Percentiles rank a stretch among this genome's conserved stretches.
Evolutionary conservation across 768 basidiomycete genomes (phyloP).

Genomic region (Mycena crocata): DNA sequence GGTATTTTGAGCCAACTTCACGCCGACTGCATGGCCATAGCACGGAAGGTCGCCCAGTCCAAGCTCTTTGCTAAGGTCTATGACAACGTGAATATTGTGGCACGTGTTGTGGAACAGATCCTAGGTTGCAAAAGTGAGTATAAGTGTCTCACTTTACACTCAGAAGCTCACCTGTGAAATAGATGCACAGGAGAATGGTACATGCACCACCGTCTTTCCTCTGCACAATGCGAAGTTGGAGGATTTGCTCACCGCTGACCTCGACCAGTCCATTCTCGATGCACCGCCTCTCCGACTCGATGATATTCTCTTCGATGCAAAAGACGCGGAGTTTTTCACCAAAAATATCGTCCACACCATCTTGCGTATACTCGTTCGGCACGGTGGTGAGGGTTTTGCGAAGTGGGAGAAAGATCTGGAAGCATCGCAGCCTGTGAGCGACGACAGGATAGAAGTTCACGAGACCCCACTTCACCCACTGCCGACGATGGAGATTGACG

Average conservation of each 20-base stretch:
- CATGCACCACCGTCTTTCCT: conserved; percentile 39
- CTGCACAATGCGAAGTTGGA: conserved; percentile 31
- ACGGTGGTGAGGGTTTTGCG: conserved; percentile 28
- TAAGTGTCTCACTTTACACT: neutral
- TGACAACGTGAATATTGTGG: conserved; percentile 46
- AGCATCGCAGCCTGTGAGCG: conserved; percentile 15
- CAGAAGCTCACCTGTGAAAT: too few relatives aligned
- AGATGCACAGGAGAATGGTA: conserved; percentile 37
- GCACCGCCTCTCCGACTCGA: conserved; percentile 34
- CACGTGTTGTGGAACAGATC: conserved; percentile 40
- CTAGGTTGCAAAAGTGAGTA: conserved; percentile 36
- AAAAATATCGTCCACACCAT: conserved; percentile 26
- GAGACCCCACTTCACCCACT: conserved; percentile 27
- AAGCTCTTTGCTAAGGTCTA: conserved; percentile 31
- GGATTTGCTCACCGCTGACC: conserved; percentile 32
- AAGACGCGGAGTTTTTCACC: conserved; percentile 18
- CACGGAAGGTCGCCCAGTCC: conserved; percentile 18
- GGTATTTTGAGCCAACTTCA: neutral
- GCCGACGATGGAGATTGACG: conserved; percentile 32
- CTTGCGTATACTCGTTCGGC: conserved; percentile 28
- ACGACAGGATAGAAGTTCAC: conserved; percentile 26
- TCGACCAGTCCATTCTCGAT: conserved; percentile 25
- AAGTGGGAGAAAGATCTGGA: conserved; percentile 18
- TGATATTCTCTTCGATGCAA: conserved; percentile 33
- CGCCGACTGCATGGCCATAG: neutral